Conservation (phyloP, 192 early-diverging fungal genomes). For the Coemansia sp. region DNA sequence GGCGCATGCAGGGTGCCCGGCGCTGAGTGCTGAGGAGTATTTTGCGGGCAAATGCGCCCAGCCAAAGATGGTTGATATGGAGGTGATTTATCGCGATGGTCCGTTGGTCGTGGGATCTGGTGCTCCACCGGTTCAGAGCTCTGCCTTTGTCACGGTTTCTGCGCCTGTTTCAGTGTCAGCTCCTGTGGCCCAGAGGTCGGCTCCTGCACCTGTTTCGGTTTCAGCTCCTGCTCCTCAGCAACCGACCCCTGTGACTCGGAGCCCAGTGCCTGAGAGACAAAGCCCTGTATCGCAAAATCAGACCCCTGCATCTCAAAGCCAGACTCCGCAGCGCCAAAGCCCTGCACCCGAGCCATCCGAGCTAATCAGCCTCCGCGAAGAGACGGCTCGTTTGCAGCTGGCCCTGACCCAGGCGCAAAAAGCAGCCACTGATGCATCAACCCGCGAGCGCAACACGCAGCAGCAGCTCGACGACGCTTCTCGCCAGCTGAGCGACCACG, state of each 20-base stretch:
- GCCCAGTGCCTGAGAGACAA: not conserved
- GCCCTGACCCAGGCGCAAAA: slow-evolving; percentile 26
- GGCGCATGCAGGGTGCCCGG: slow-evolving; percentile 72
- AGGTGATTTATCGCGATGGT: slow-evolving; percentile 23
- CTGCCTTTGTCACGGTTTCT: not conserved
- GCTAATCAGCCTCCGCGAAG: slow-evolving; percentile 76
- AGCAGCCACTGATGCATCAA: not conserved
- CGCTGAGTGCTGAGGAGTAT: slow-evolving; percentile 89
- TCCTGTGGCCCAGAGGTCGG: not conserved
- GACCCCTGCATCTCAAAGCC: not conserved
- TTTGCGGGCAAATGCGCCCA: slow-evolving; percentile 81
- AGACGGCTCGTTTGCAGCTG: slow-evolving; percentile 57
- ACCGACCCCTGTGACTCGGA: slow-evolving; percentile 4
- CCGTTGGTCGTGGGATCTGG: slow-evolving; percentile 31
- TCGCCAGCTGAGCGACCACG: slow-evolving; percentile 14
- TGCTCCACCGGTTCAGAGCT: not conserved
- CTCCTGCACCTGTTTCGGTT: not conserved
- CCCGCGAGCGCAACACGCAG: slow-evolving; percentile 18
- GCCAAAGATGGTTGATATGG: slow-evolving; percentile 61
- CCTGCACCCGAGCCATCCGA: slow-evolving; percentile 56
- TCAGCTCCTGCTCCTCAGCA: not conserved
- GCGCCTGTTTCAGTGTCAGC: not conserved
- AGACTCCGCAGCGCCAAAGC: slow-evolving; percentile 4
- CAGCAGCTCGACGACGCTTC: slow-evolving; percentile 15
- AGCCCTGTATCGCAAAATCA: not conserved